phyloP scores from a whole-genome alignment of 2,329 filamentous ascomycete genomes.

The Nemania sp. region DNA sequence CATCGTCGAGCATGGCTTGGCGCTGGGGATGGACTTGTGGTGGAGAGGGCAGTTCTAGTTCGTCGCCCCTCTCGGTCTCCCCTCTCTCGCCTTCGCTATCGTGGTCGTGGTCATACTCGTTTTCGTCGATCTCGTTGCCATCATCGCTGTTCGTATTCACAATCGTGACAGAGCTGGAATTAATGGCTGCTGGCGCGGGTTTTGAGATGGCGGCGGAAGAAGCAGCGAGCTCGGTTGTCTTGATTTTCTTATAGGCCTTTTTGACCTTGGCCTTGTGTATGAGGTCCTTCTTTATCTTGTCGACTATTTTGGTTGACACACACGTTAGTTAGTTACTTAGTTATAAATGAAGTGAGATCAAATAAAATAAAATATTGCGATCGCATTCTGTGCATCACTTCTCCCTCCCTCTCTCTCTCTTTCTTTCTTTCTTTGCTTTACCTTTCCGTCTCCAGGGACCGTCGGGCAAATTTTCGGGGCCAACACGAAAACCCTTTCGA shows the following conservation, averaged over 20 bases:
- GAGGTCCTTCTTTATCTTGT: slow-evolving; percentile 88
- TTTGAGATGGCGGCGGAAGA: slow-evolving; percentile 36
- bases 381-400: too few species aligned
- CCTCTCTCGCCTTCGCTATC: slow-evolving; percentile 18
- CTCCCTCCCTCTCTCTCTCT: too few species aligned
- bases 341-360: too few species aligned
- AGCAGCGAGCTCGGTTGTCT: slow-evolving; percentile 62
- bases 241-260: slow-evolving; percentile 91
- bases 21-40: slow-evolving; percentile 56
- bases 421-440: slow-evolving; percentile 48
- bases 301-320: slow-evolving; percentile 65
- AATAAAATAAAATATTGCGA: too few species aligned
- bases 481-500: slow-evolving; percentile 83
- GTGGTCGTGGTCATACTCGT: too few species aligned
- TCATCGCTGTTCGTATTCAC: slow-evolving; percentile 18
- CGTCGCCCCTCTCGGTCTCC: slow-evolving; percentile 36
- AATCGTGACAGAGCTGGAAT: slow-evolving; percentile 33
- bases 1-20: slow-evolving; percentile 55
- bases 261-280: slow-evolving; percentile 95
- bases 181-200: slow-evolving; percentile 9
- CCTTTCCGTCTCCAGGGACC: slow-evolving; percentile 86
- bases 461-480: slow-evolving; percentile 90
- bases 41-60: slow-evolving; percentile 35
- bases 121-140: slow-evolving; percentile 26
- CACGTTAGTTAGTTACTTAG: slow-evolving; percentile 34